Evolutionary conservation across 352 stramenopile species (phyloP).

Genomic region (Phytophthora lateralis): DNA sequence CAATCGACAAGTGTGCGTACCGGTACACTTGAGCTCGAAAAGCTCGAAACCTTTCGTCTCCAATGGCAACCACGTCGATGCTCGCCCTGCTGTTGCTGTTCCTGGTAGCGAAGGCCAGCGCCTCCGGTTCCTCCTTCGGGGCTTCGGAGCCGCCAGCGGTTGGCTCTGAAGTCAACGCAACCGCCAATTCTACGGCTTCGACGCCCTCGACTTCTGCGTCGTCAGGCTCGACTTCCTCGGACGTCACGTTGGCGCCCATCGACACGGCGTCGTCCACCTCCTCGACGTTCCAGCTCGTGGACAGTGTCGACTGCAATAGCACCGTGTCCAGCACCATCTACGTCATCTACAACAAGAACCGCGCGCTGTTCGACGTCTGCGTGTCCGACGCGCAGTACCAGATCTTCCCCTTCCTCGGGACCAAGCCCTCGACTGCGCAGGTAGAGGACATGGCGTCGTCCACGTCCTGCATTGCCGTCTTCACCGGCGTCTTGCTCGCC

Average conservation of each 20-base stretch:
- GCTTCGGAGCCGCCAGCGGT: not conserved
- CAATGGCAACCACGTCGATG: conserved; percentile 15
- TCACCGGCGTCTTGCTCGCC: conserved; percentile 52
- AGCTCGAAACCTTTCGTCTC: not conserved
- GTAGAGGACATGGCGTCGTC: conserved; percentile 42
- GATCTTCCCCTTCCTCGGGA: conserved; percentile 60
- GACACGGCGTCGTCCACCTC: conserved; percentile 47
- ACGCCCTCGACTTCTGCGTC: conserved; percentile 5
- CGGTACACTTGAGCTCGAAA: not conserved
- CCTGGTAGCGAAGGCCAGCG: conserved; percentile 3
- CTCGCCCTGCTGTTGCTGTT: conserved; percentile 25
- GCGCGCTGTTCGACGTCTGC: conserved; percentile 54
- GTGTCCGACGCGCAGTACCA: conserved; percentile 56
- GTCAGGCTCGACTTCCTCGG: conserved; percentile 4
- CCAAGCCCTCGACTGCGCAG: conserved; percentile 48
- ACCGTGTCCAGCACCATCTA: conserved; percentile 49
- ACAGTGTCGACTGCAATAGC: conserved; percentile 45
- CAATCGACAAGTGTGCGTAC: not conserved
- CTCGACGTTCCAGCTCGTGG: conserved; percentile 53
- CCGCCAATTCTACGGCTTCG: conserved; percentile 1
- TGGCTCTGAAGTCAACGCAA: conserved; percentile 9
- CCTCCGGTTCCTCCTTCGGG: conserved; percentile 19
- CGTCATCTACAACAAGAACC: conserved; percentile 62
- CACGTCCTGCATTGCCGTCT: conserved; percentile 47
- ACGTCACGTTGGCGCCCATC: conserved; percentile 30